Conservation (phyloP, 2,329 filamentous ascomycete genomes). For the Talaromyces sp. region DNA sequence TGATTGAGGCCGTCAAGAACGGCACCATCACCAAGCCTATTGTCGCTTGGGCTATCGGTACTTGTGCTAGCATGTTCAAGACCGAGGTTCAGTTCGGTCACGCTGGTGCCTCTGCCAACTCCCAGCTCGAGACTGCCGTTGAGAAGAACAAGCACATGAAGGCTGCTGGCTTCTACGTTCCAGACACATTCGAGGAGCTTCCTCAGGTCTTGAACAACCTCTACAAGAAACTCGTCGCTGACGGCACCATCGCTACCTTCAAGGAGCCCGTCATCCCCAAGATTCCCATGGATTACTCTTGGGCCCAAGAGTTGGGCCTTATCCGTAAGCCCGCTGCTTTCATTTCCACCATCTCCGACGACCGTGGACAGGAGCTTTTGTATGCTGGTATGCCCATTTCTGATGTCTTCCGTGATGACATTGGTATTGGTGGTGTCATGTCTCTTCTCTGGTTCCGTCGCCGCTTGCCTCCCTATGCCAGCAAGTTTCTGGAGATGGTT, state of each 20-base stretch:
- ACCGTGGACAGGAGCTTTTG: conserved; percentile 97
- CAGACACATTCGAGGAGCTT: conserved; percentile 94
- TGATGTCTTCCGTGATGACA: conserved; percentile 98
- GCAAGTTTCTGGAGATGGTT: conserved; percentile 99
- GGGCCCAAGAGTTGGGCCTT: conserved; percentile 98
- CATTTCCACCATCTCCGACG: conserved; percentile 99
- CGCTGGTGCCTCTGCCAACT: conserved; percentile 98
- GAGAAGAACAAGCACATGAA: conserved; percentile 97
- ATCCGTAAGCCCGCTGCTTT: conserved; percentile 99
- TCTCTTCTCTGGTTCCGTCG: conserved; percentile 99
- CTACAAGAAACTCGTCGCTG: conserved; percentile 81
- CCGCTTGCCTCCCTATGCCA: conserved; percentile 89
- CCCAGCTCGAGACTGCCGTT: conserved; percentile 93
- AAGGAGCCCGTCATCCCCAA: conserved; percentile 91
- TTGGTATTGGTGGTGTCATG: conserved; percentile 99
- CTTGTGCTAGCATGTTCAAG: conserved; percentile 99
- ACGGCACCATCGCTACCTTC: conserved; percentile 78
- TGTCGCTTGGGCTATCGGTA: conserved; percentile 98
- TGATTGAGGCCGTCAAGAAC: conserved; percentile 94
- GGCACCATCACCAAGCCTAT: conserved; percentile 97
- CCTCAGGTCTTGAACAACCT: conserved; percentile 69
- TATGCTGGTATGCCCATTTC: conserved; percentile 99
- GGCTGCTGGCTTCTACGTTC: conserved; percentile 90
- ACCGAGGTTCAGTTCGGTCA: conserved; percentile 99
- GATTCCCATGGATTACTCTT: conserved; percentile 99